Evolutionary conservation across 1,139 yeast genomes (phyloP).

Genomic region (Kodamaea fungicola): DNA sequence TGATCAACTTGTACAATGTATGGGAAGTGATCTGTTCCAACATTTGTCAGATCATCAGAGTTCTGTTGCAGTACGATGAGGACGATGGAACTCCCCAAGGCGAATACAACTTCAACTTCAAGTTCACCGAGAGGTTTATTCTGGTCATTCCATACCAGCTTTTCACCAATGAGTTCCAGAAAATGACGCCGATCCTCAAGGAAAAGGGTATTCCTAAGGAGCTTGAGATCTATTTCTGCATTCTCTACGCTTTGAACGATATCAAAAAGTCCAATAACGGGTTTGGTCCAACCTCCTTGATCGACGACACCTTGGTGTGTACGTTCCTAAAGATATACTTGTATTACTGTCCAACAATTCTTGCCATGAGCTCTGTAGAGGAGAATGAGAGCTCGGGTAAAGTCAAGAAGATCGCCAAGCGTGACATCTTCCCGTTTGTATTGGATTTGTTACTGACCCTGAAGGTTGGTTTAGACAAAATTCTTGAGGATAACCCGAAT

Average conservation of each 20-base stretch:
- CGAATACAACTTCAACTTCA: constrained; percentile 35
- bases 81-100: neutral
- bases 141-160: constrained; percentile 44
- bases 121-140: constrained; percentile 56
- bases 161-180: constrained; percentile 40
- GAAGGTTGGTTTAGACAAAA: constrained; percentile 30
- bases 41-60: constrained; percentile 48
- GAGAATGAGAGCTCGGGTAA: constrained; percentile 18
- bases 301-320: constrained; percentile 72
- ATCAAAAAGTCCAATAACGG: constrained; percentile 75
- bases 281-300: constrained; percentile 72
- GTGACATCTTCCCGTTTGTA: constrained; percentile 43
- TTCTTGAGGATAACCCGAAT: constrained; percentile 29
- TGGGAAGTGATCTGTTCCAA: constrained; percentile 62
- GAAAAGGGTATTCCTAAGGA: constrained; percentile 27
- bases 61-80: constrained; percentile 25
- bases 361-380: neutral
- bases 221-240: constrained; percentile 33
- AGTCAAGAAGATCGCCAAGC: constrained; percentile 39
- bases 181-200: constrained; percentile 27
- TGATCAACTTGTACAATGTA: constrained; percentile 56
- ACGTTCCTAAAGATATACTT: constrained; percentile 52
- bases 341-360: constrained; percentile 12
- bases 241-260: constrained; percentile 56
- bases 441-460: constrained; percentile 30